Evolutionary conservation across 305 asterid genomes (phyloP).

Genomic region (Fraxinus floribunda): DNA sequence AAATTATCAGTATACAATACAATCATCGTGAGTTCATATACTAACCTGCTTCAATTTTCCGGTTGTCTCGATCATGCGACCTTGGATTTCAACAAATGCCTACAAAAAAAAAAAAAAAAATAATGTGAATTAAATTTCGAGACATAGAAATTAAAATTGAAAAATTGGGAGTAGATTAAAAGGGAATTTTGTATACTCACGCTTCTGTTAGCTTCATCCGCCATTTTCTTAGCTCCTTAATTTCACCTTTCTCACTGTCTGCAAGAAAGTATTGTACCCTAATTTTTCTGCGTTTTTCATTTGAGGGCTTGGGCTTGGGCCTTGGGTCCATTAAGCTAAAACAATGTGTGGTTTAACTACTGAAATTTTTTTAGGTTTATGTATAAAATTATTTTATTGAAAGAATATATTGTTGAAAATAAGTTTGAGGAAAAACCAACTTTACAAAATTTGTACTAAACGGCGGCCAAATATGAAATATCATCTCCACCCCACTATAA

Average conservation of each 20-base stretch:
- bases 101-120: slow-evolving; percentile 18
- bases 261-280: not conserved
- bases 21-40: not conserved
- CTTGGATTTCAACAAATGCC: slow-evolving; percentile 83
- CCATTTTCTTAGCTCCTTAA: slow-evolving; percentile 41
- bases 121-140: not conserved
- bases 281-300: not conserved
- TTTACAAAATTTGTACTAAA: too few relatives aligned
- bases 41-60: slow-evolving; percentile 67
- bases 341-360: too few relatives aligned
- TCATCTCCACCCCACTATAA: too few relatives aligned
- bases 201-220: slow-evolving; percentile 63
- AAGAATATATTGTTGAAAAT: too few relatives aligned
- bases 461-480: too few relatives aligned
- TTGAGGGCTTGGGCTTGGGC: slow-evolving; percentile 6
- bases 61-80: slow-evolving; percentile 74
- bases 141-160: not conserved
- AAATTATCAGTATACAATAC: not conserved
- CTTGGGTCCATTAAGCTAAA: not conserved
- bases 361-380: too few relatives aligned
- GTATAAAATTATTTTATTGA: too few relatives aligned
- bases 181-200: slow-evolving; percentile 33
- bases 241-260: slow-evolving; percentile 1
- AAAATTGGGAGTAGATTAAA: not conserved
- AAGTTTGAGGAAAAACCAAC: too few relatives aligned